Percentiles rank a stretch among this genome's conserved stretches.
These are phyloP conservation scores for Pholiota microspora DNA, from an alignment of 768 basidiomycete species.

Conservation along the genomic window DNA sequence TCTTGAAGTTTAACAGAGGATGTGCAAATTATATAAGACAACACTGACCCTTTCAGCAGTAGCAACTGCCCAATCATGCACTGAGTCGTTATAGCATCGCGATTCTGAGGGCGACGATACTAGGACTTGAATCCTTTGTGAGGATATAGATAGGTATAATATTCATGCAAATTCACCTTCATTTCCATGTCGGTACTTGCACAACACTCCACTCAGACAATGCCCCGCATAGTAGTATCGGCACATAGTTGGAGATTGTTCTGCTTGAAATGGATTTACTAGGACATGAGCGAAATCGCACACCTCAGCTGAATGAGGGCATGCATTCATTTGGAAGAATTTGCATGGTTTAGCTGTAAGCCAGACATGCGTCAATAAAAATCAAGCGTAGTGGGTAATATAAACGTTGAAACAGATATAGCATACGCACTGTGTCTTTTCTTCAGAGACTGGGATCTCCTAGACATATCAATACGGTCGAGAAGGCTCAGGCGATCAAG, in stretches of 20 bases:
- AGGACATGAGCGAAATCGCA: constrained; percentile 48
- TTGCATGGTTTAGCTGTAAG: constrained; percentile 47
- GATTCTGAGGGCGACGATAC: not conserved
- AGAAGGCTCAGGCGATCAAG: not conserved
- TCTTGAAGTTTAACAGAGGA: not conserved
- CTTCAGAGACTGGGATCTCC: constrained; percentile 31
- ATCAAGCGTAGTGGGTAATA: constrained; percentile 2
- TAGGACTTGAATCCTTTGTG: not conserved
- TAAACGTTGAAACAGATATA: constrained; percentile 7
- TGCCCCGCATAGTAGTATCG: constrained; percentile 34
- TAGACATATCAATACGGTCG: constrained; percentile 21
- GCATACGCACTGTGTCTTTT: constrained; percentile 37
- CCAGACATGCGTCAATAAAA: constrained; percentile 3
- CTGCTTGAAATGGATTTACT: constrained; percentile 21
- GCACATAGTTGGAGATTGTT: constrained; percentile 20
- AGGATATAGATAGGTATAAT: not conserved
- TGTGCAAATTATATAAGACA: not conserved
- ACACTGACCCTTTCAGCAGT: constrained; percentile 18
- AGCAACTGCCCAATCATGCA: constrained; percentile 15
- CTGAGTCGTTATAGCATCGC: not conserved
- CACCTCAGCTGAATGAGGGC: constrained; percentile 40
- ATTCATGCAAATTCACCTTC: constrained; percentile 18
- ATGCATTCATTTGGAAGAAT: constrained; percentile 42
- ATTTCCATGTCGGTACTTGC: constrained; percentile 34
- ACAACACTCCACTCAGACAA: constrained; percentile 35